A percentile compares a stretch with the other conserved stretches of the same genome.
phyloP scores from a whole-genome alignment of 345 rosid genomes.

The Syzygium aromaticum region DNA sequence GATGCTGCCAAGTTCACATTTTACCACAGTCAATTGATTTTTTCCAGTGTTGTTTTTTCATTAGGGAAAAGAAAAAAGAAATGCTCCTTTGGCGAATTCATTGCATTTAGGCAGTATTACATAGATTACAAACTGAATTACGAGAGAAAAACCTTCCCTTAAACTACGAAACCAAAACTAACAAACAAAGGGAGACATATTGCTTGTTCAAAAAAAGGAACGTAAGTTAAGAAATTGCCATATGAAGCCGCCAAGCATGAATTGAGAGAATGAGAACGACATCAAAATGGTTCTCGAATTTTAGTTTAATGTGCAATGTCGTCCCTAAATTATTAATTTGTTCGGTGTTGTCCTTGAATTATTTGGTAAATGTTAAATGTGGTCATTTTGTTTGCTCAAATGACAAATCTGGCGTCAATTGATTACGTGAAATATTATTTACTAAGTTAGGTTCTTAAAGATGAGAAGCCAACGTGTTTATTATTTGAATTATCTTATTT shows the following conservation, averaged over 20 bases:
- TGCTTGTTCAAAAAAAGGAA: neutral
- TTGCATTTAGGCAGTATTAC: neutral
- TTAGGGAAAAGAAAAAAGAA: too few species aligned
- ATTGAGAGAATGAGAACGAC: neutral
- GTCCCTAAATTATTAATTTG: neutral
- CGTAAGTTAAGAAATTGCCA: neutral
- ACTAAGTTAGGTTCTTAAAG: neutral
- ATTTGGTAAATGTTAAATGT: neutral
- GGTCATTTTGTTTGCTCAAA: neutral
- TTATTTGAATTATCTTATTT: neutral
- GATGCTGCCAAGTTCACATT: too few species aligned
- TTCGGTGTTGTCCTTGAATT: neutral
- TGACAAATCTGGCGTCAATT: accelerated
- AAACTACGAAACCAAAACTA: neutral
- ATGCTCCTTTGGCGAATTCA: too few species aligned
- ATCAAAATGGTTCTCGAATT: neutral
- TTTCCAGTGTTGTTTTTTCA: too few species aligned
- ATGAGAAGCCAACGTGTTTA: neutral
- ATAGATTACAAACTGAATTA: too few species aligned
- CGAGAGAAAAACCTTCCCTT: neutral
- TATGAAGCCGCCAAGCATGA: neutral
- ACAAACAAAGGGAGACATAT: neutral
- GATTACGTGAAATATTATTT: neutral
- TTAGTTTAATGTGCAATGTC: neutral
- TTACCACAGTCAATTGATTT: too few species aligned